A percentile compares a stretch with the other conserved stretches of the same genome.
Conservation (phyloP, 2,329 filamentous ascomycete species). For the Leptographium wingfieldii region DNA sequence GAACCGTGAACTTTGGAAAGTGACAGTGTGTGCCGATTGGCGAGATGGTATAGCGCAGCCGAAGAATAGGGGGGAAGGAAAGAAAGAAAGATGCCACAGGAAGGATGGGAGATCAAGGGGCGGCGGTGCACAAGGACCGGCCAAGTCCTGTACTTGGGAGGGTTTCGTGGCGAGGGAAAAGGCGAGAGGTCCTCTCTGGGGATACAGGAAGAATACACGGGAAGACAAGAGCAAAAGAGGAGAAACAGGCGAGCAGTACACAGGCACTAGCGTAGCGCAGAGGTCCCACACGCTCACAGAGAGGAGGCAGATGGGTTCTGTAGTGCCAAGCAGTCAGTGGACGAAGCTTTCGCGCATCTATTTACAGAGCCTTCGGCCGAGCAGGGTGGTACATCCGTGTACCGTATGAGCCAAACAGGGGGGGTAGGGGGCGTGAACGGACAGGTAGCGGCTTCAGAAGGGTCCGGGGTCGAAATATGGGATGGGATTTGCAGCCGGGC, state of each 20-base stretch:
- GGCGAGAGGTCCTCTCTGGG: neutral
- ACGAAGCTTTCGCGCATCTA: neutral
- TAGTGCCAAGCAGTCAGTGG: neutral
- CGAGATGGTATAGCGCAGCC: neutral
- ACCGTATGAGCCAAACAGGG: neutral
- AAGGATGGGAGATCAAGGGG: neutral
- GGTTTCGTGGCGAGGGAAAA: neutral
- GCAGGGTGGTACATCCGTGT: neutral
- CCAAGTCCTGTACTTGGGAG: neutral
- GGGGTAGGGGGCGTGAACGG: neutral
- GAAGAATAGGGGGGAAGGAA: neutral
- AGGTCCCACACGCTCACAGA: neutral
- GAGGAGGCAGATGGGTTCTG: neutral
- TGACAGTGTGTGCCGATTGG: neutral
- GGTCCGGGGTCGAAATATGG: neutral
- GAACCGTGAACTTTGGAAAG: neutral
- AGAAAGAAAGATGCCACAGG: neutral
- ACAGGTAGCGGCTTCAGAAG: neutral
- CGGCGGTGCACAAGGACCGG: neutral
- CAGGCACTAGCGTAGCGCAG: neutral
- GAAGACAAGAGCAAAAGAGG: neutral
- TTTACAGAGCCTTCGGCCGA: neutral
- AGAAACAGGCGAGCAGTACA: neutral
- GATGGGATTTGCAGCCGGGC: slow-evolving; percentile 1
- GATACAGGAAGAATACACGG: neutral